Evolutionary conservation across 306 rosid genomes (phyloP).

Genomic region (Trifolium repens): DNA sequence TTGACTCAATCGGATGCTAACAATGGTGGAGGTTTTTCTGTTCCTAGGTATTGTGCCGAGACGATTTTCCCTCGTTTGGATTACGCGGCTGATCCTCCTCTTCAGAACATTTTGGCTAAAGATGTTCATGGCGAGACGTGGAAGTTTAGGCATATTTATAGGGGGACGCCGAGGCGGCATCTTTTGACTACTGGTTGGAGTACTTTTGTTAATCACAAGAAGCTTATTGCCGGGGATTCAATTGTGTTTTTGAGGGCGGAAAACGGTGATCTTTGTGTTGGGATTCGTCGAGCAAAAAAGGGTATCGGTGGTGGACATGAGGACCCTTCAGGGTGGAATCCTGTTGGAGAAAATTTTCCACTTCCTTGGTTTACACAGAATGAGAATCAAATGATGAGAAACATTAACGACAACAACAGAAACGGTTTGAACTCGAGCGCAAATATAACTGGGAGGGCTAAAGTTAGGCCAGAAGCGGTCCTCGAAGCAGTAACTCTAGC

Average conservation of each 20-base stretch:
- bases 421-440: slow-evolving; percentile 55
- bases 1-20: slow-evolving; percentile 96
- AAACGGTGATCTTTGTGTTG: slow-evolving; percentile 87
- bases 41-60: slow-evolving; percentile 92
- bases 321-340: slow-evolving; percentile 75
- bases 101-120: slow-evolving; percentile 80
- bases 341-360: slow-evolving; percentile 63
- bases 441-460: slow-evolving; percentile 57
- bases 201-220: slow-evolving; percentile 90
- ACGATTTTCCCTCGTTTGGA: slow-evolving; percentile 90
- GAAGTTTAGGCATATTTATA: slow-evolving; percentile 89
- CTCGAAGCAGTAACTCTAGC: slow-evolving; percentile 79
- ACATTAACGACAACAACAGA: slow-evolving; percentile 46
- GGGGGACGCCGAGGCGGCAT: slow-evolving; percentile 96
- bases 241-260: slow-evolving; percentile 84
- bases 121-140: slow-evolving; percentile 94
- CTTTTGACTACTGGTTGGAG: slow-evolving; percentile 98
- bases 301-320: slow-evolving; percentile 73
- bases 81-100: slow-evolving; percentile 78
- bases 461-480: slow-evolving; percentile 76
- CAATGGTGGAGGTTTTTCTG: slow-evolving; percentile 96
- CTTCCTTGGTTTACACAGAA: slow-evolving; percentile 55
- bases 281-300: slow-evolving; percentile 85
- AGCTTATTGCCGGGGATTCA: slow-evolving; percentile 90
- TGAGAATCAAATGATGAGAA: slow-evolving; percentile 57